Percentiles rank a stretch among this genome's conserved stretches.
Conservation (phyloP, 148 eudicot genomes). For the Chenopodium suecicum region DNA sequence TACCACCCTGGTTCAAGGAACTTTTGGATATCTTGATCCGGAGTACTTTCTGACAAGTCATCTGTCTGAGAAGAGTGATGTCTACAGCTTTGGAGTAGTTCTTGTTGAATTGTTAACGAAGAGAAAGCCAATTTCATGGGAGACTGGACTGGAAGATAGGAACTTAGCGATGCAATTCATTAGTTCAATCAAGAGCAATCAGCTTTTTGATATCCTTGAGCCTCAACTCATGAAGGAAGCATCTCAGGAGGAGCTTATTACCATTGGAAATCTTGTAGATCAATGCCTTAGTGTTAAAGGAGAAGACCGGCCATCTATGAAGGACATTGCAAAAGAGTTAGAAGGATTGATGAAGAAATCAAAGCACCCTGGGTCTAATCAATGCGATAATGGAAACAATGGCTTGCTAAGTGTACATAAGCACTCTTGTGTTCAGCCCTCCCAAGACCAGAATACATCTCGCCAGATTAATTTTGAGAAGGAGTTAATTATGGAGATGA, state of each 20-base stretch:
- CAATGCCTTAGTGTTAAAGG: slow-evolving; percentile 29
- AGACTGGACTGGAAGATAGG: slow-evolving; percentile 6
- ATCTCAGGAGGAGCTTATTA: slow-evolving; percentile 16
- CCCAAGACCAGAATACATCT: neutral
- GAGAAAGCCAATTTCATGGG: slow-evolving; percentile 9
- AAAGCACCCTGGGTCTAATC: neutral
- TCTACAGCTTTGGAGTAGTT: slow-evolving; percentile 27
- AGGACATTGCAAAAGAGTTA: slow-evolving; percentile 22
- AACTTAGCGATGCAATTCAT: slow-evolving; percentile 23
- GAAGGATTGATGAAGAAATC: neutral
- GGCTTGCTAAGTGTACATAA: neutral
- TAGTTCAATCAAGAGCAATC: slow-evolving; percentile 3
- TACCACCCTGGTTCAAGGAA: slow-evolving; percentile 29
- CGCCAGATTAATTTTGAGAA: neutral
- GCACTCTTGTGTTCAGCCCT: neutral
- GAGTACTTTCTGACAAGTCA: slow-evolving; percentile 27
- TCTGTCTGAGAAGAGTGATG: slow-evolving; percentile 27
- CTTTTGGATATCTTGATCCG: slow-evolving; percentile 30
- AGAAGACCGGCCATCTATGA: slow-evolving; percentile 31
- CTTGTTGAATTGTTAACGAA: slow-evolving; percentile 19
- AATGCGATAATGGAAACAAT: neutral
- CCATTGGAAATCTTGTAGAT: slow-evolving; percentile 17
- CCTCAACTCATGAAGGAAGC: slow-evolving; percentile 21
- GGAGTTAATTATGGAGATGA: slow-evolving; percentile 16
- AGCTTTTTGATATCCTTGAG: slow-evolving; percentile 25